Conservation (phyloP, 768 basidiomycete genomes). For the Flagelloscypha sp. region DNA sequence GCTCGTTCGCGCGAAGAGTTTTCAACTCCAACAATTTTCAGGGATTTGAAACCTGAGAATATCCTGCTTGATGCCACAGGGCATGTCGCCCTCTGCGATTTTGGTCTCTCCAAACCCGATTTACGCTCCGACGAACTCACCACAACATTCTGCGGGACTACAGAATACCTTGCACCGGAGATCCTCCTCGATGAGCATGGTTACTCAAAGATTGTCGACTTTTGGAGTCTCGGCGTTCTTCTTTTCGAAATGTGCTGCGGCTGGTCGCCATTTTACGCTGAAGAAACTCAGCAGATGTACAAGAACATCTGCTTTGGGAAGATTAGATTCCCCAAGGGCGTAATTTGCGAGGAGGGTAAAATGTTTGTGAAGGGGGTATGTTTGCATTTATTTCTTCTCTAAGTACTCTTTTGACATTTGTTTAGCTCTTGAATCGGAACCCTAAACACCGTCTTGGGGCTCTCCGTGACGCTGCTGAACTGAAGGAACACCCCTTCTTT, state of each 20-base stretch:
- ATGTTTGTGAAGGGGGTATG: constrained; percentile 97
- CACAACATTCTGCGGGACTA: constrained; percentile 99
- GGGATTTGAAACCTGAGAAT: constrained; percentile 95
- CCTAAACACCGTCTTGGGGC: constrained; percentile 97
- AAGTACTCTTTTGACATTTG: constrained; percentile 9
- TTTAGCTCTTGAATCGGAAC: constrained; percentile 91
- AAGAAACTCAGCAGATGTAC: constrained; percentile 99
- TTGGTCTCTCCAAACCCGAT: constrained; percentile 96
- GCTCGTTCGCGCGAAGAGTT: constrained; percentile 4
- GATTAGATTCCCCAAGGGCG: constrained; percentile 94
- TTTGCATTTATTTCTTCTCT: constrained; percentile 14
- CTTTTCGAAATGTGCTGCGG: constrained; percentile 99
- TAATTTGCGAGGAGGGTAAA: constrained; percentile 96
- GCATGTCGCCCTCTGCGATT: constrained; percentile 97
- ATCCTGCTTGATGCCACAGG: constrained; percentile 97
- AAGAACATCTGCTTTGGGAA: constrained; percentile 98
- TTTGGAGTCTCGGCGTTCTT: constrained; percentile 93
- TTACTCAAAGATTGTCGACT: constrained; percentile 97
- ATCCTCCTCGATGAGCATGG: constrained; percentile 98
- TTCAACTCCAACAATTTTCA: constrained; percentile 4
- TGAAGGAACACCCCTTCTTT: constrained; percentile 97
- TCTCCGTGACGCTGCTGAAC: constrained; percentile 80
- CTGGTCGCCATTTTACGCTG: constrained; percentile 99
- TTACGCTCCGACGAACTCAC: constrained; percentile 88
- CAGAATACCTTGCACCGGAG: constrained; percentile 97